Base-by-base conservation (phyloP, 1,139 yeast species). In the Suhomyces bokatorum region DNA sequence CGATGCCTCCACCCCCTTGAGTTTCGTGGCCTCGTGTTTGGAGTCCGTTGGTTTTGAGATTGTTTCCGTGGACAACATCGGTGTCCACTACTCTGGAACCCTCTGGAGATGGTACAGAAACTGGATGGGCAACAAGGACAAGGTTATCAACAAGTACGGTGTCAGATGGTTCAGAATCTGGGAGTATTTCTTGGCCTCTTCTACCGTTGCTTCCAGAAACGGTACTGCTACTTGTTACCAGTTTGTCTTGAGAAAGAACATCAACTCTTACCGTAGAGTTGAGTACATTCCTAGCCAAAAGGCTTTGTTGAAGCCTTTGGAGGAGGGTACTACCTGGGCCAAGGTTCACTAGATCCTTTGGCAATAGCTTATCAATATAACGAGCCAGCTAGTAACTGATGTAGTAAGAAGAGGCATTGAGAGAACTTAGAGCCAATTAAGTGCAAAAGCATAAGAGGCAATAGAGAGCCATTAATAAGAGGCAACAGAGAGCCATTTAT, bases 51-150 rank as follows among this genome's bases (percentile, higher is more conserved):
- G 96, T 3, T 89, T 89, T 64, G 97, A 89, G 73, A 80, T 87
- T 57, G 91, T 84, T 45, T 77, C 87, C 40, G 72, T 87, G 50
- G 97, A 90, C 69, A 89, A 86, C 68, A 85, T 89, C 58, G 97
- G 97, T 66, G 96, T 89, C 45, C 93, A 87, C 66, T 89, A 89
- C 73, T 87, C 96, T 48, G 89, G 93, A 40, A 89, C 97, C 46
- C 73, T 89, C 61, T 88, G 95, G 91, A 82, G 85, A 73, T 89
- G 97, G 97, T 90, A 90, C 81, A 77, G 95, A 68, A 90, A 89
- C 81, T 89, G 97, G 97, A 66, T 86, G 58, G 85, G 85, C 51
- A 89, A 89, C 81, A 80, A 79, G 70, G 93, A 87, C 44, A 75
- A 81, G 63, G 89, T 81, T 50, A 75, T 84, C 49, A 78, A 80